Conservation (phyloP, 129 eudicot species). For the Deinandra increscens region DNA sequence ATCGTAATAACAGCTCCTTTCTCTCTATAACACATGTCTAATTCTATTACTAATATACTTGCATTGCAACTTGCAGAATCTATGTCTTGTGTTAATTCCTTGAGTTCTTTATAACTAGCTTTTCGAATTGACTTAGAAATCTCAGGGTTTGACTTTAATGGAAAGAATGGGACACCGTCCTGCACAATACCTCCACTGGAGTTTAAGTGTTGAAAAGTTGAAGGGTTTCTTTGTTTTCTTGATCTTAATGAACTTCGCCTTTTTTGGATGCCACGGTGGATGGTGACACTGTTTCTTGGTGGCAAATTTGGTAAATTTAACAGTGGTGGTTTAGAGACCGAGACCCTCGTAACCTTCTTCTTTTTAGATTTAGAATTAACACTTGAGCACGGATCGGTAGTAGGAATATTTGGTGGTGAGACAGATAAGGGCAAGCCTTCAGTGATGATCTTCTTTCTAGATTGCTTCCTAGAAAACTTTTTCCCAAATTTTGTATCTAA, state of each 20-base stretch:
- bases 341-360: constrained; percentile 23
- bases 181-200: constrained; percentile 25
- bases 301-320: constrained; percentile 22
- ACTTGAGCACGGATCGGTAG: background rate
- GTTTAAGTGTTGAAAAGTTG: constrained; percentile 28
- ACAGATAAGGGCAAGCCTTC: background rate
- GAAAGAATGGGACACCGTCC: constrained; percentile 28
- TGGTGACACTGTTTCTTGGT: constrained; percentile 33
- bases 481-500: constrained; percentile 45
- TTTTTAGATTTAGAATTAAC: constrained; percentile 24
- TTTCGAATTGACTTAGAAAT: constrained; percentile 26
- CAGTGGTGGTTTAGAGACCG: constrained; percentile 7
- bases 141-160: constrained; percentile 33
- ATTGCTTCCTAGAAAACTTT: constrained; percentile 41
- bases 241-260: constrained; percentile 55
- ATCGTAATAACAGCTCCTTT: constrained; percentile 54
- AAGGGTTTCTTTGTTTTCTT: constrained; percentile 41
- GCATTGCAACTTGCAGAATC: constrained; percentile 56
- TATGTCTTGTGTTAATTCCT: constrained; percentile 34
- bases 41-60: constrained; percentile 57
- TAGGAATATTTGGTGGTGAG: constrained; percentile 4
- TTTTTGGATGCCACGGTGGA: constrained; percentile 44
- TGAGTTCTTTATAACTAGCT: constrained; percentile 35
- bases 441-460: constrained; percentile 7
- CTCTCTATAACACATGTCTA: constrained; percentile 63